These are phyloP conservation scores for Hordeum pubiflorum DNA, from an alignment of 202 grass and related monocot species.

Conservation along the genomic window DNA sequence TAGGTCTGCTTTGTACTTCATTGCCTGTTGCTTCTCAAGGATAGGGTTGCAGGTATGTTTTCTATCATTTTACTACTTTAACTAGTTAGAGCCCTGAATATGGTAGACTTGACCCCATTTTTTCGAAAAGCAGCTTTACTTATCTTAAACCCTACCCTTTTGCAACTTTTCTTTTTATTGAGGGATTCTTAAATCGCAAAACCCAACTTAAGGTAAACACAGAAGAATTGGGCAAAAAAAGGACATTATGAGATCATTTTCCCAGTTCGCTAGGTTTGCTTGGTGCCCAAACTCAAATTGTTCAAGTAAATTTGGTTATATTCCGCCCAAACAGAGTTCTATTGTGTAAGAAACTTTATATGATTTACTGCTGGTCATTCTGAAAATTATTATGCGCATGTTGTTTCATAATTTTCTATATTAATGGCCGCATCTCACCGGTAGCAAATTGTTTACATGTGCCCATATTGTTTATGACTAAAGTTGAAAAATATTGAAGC, in stretches of 20 bases:
- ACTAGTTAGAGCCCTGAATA: neutral
- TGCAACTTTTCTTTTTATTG: neutral
- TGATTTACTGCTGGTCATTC: neutral
- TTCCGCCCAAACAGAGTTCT: neutral
- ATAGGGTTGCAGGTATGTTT: slow-evolving; percentile 68
- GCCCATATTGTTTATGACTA: neutral
- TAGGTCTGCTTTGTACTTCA: slow-evolving; percentile 83
- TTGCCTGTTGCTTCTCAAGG: slow-evolving; percentile 79
- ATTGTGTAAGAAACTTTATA: neutral
- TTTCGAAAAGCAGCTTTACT: neutral
- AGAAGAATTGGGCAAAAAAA: neutral
- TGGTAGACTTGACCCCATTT: neutral
- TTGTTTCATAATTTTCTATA: neutral
- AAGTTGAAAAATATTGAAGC: neutral
- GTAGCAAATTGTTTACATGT: neutral
- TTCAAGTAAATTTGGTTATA: slow-evolving; percentile 10
- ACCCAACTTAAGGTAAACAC: neutral
- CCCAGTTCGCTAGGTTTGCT: neutral
- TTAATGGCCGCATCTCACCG: neutral
- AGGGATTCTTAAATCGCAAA: neutral
- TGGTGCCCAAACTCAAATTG: neutral
- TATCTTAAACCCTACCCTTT: neutral
- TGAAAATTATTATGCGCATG: neutral
- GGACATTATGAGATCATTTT: slow-evolving; percentile 3
- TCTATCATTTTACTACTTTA: slow-evolving; percentile 23